phyloP scores from a whole-genome alignment of 805 yeast genomes.

The Lachancea kluyveri region DNA sequence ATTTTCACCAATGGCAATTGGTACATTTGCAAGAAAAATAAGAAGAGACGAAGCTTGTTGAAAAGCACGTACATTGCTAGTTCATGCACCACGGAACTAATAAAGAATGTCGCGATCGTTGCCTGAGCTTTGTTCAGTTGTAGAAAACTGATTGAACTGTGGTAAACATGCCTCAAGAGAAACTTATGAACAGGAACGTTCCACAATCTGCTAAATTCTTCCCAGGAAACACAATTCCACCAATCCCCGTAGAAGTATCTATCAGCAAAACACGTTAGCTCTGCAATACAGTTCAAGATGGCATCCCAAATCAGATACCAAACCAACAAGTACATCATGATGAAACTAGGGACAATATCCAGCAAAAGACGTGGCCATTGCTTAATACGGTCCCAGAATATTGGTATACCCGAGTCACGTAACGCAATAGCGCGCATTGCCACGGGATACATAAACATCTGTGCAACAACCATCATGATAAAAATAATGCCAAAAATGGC shows the following conservation, averaged over 20 bases:
- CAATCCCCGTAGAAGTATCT: conserved; percentile 92
- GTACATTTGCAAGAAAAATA: conserved; percentile 74
- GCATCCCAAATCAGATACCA: conserved; percentile 96
- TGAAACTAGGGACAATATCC: conserved; percentile 76
- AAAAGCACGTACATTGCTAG: conserved; percentile 87
- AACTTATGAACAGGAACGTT: conserved; percentile 90
- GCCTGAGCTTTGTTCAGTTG: conserved; percentile 62
- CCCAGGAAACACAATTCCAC: conserved; percentile 97
- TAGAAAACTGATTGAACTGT: conserved; percentile 75
- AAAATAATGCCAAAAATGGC: conserved; percentile 86
- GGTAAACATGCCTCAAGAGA: conserved; percentile 87
- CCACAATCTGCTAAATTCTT: conserved; percentile 90
- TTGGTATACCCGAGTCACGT: conserved; percentile 30
- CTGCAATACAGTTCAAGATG: conserved; percentile 84
- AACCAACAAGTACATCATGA: conserved; percentile 64
- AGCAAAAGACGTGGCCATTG: conserved; percentile 38
- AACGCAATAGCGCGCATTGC: conserved; percentile 54
- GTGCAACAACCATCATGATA: conserved; percentile 76
- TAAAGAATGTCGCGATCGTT: conserved; percentile 66
- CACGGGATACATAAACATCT: conserved; percentile 66
- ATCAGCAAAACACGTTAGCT: conserved; percentile 79
- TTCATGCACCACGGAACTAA: conserved; percentile 85
- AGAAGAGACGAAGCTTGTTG: conserved; percentile 70
- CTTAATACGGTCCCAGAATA: conserved; percentile 14
- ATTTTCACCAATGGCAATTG: conserved; percentile 77